phyloP scores from a whole-genome alignment of 768 basidiomycete species.

The Hericium alpestre region DNA sequence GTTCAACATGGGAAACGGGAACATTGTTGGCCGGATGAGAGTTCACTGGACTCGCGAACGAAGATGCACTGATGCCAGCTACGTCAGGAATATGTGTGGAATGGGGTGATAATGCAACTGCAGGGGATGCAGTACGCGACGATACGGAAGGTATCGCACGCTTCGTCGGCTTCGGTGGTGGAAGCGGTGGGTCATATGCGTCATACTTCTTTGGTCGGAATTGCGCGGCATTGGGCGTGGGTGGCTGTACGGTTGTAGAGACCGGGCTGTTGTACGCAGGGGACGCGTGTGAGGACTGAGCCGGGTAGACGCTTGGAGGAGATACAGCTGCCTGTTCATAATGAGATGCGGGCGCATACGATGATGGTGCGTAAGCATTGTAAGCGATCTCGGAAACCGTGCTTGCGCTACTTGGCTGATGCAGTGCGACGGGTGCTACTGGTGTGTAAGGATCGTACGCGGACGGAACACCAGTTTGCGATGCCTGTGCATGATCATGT shows the following conservation, averaged over 20 bases:
- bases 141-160: slow-evolving; percentile 1
- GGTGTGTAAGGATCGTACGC: background rate
- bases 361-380: background rate
- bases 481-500: background rate
- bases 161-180: slow-evolving; percentile 11
- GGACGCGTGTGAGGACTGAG: background rate
- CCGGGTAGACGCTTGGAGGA: background rate
- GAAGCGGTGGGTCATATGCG: slow-evolving; percentile 25
- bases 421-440: background rate
- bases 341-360: background rate
- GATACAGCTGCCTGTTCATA: background rate
- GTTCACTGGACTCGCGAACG: no score
- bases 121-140: slow-evolving; percentile 3
- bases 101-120: background rate
- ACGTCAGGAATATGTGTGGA: background rate
- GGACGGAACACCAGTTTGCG: background rate
- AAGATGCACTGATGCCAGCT: no score
- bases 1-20: no score
- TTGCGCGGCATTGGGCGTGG: background rate
- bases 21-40: no score
- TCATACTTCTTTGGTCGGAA: slow-evolving; percentile 19
- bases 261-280: background rate
- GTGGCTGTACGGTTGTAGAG: slow-evolving; percentile 17
- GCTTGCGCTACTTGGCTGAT: no score
- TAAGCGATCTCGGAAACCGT: no score